Evolutionary conservation across 2,329 filamentous ascomycete species (phyloP), one percentile per base, ranked within the genome.

Genomic region (Remersonia thermophila): DNA sequence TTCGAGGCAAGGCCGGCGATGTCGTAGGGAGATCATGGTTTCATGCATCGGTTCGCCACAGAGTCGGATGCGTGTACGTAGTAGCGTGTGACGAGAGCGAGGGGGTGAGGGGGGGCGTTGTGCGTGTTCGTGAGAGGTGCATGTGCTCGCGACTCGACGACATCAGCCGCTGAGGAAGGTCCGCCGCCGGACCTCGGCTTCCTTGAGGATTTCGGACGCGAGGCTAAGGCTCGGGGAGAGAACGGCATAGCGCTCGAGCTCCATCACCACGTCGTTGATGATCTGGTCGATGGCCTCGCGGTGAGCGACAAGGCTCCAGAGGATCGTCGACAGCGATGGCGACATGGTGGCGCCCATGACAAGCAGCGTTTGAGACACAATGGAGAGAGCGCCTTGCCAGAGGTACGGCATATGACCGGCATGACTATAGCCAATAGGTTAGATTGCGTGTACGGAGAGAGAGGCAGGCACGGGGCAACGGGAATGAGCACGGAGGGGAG

Each of bases 321-420:
- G 63, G 28, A 87, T 75, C 33, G 65, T 69, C 16, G 73, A 75
- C 3, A 89, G 69, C 4, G 77, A 77, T 1, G 77, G 76, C 7
- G 78, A 86, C 75, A 89, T 83, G 12, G 80, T 85, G 12, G 83
- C 81, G 6, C 82, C 83, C 83, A 91, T 89, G 25, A 91, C 73
- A 30, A 91, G 65, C 12, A 91, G 65, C 2, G 80, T 81, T 56
- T 91, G 83, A 5, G 81, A 85, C 15, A 87, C 80, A 52, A 91
- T 83, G 15, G 80, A 86, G 27, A 91, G 67, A 7, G 83, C 81
- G 13, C 83, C 83, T 61, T 89, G 83, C 78, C 82, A 91, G 14
- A 89, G 69, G 57, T 89, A 91, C 10, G 83, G 83, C 62, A 91
- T 78, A 54, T 89, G 83, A 34, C 83, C 83, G 42, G 80, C 80